Evolutionary conservation across 2,329 filamentous ascomycete genomes (phyloP), one percentile per base, ranked within the genome.

Genomic region (Xylaria digitata): DNA sequence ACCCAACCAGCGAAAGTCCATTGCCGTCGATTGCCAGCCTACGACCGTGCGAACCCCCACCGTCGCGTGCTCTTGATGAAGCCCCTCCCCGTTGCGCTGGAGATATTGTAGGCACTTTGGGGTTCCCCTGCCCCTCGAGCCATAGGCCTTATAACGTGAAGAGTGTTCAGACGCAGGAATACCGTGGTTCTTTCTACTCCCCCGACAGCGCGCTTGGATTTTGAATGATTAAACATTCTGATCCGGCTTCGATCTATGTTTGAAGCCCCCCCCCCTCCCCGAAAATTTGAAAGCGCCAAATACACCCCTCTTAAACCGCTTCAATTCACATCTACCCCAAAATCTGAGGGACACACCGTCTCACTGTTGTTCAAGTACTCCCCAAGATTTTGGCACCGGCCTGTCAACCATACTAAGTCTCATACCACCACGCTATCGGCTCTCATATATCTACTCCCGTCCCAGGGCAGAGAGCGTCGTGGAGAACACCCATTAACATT

Each of bases 401-500:
- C 40, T 1, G 23, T 30, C 40, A 45, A 6, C n/a, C 26, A 48
- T 40, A 53, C 21, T 53, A n/a, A 9, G 5, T 9, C n/a, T 37
- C 49, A 13, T 19, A 34, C 15, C 23, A 52, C 4, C 30, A 3
- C 9, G 30, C 30, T 37, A 21, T 37, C n/a, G 9, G 49, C 30
- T 37, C 34, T 53, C 49, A 11, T n/a, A 37, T 53, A 53, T 37
- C 8, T n/a, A n/a, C n/a, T 53, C n/a, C n/a, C 6, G 26, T 52
- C n/a, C 26, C n/a, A 37, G 26, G n/a, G 11, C 30, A 21, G 19
- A 23, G 19, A 56, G 19, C 40, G 9, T 46, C 46, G 37, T 37
- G 49, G 15, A 40, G 60, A 63, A 61, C 56, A 64, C 45, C 46
- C 32, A 32, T 52, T 23, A 26, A 58, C 50, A 52, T 60, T 64